Percentiles rank a stretch among this genome's conserved stretches.
Evolutionary conservation across 495 filamentous ascomycete genomes (phyloP).

Genomic region (Talaromyces adpressus): DNA sequence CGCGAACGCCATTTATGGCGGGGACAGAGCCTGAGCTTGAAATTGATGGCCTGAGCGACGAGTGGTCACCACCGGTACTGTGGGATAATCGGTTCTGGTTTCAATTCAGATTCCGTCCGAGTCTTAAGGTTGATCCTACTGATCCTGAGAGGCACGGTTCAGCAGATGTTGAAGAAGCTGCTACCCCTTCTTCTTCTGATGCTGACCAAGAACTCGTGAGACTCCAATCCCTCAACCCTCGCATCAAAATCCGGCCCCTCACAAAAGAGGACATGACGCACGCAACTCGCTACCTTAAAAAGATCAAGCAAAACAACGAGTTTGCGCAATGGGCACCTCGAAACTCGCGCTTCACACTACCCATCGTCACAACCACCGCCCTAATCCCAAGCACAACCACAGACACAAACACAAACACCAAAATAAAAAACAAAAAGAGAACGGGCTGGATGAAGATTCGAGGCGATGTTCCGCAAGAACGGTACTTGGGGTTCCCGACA

Average conservation of each 20-base stretch:
- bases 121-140: slow-evolving; percentile 6
- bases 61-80: slow-evolving; percentile 22
- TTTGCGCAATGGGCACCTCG: slow-evolving; percentile 17
- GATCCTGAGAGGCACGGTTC: neutral
- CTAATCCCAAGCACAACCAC: neutral
- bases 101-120: slow-evolving; percentile 30
- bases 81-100: slow-evolving; percentile 89
- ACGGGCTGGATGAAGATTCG: neutral
- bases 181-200: neutral
- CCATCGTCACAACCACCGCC: slow-evolving; percentile 17
- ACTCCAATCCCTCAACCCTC: neutral
- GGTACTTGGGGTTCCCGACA: slow-evolving; percentile 5
- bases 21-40: slow-evolving; percentile 17
- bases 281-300: neutral
- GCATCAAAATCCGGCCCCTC: neutral
- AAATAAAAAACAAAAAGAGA: neutral
- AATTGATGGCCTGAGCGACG: slow-evolving; percentile 24
- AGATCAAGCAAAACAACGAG: neutral
- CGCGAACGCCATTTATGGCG: slow-evolving; percentile 40
- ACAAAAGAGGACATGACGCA: neutral
- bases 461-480: slow-evolving; percentile 1
- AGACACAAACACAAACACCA: neutral
- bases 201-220: neutral
- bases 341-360: slow-evolving; percentile 30
- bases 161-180: neutral